Base-by-base conservation (phyloP, 768 basidiomycete species). In the Psilocybe tampanensis region DNA sequence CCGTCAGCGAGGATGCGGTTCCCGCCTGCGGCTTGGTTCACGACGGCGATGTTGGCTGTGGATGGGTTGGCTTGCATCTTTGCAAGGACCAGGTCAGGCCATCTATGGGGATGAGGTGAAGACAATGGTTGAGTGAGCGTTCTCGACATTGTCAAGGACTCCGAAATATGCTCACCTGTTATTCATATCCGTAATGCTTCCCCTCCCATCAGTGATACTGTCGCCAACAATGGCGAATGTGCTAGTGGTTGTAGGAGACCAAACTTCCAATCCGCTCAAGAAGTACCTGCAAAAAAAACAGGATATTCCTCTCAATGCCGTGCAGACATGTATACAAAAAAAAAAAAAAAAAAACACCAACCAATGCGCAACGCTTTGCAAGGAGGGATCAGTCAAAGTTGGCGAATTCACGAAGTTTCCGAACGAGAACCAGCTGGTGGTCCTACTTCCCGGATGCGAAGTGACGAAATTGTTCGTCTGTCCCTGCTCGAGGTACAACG, bases 171-270 rank as follows among this genome's bases (percentile, higher is more conserved):
- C 62, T 32, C 29, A 76, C 75, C 81, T 71, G 69, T 81, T 73
- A 63, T 83, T 81, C 44, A 56, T 61, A 61, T 83, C 72, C 12
- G 71, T 75, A 47, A 68, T 70, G 63, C 77, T 80, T 33, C 72
- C 80, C 26, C 80, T 74, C 17, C 81, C 81, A 56, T 83, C 81
- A 1, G 81, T 83, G 54, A 81, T 79, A 62, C 79, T 81, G 67
- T 83, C 81, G 5, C 81, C 81, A 26, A 83, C 73, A 54, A 83
- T 75, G 26, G 72, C 74, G 23, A 80, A 69, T 7, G 73, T 66
- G 29, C 66, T 61, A 15, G 66, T 62, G 0, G 61, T 64, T 7
- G 57, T 56, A 5, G 75, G 69, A 0, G 71, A 70, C 69, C 74
- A 76, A 1, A 69, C 74, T 52, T 80, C 77, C 12, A 81, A 70